Conservation (phyloP, 768 basidiomycete species). For the Lactarius sanguifluus region DNA sequence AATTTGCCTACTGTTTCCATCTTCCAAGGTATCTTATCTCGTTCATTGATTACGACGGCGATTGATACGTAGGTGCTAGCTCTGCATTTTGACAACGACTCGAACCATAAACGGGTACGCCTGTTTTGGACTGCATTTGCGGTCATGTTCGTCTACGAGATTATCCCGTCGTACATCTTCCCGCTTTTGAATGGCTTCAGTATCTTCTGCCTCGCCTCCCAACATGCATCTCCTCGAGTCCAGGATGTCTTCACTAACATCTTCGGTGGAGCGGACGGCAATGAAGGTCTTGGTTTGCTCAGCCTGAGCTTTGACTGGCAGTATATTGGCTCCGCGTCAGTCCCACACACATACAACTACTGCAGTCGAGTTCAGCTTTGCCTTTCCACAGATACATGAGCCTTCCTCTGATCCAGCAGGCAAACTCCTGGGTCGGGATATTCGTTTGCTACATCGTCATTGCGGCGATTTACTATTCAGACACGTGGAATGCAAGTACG, state of each 20-base stretch:
- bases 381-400: slow-evolving; percentile 42
- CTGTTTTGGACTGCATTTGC: slow-evolving; percentile 53
- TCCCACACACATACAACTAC: not conserved
- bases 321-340: slow-evolving; percentile 50
- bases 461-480: slow-evolving; percentile 60
- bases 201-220: slow-evolving; percentile 60
- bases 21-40: slow-evolving; percentile 48
- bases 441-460: slow-evolving; percentile 53
- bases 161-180: slow-evolving; percentile 59
- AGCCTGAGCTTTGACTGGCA: slow-evolving; percentile 71
- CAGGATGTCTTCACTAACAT: slow-evolving; percentile 56
- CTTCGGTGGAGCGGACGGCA: slow-evolving; percentile 65
- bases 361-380: not conserved
- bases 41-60: not conserved
- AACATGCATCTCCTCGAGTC: slow-evolving; percentile 44
- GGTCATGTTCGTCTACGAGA: slow-evolving; percentile 54
- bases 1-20: slow-evolving; percentile 59
- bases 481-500: slow-evolving; percentile 53
- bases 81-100: slow-evolving; percentile 47
- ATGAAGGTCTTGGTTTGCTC: slow-evolving; percentile 64
- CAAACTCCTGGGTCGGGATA: slow-evolving; percentile 58
- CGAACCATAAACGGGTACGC: slow-evolving; percentile 49
- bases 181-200: slow-evolving; percentile 62
- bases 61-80: slow-evolving; percentile 41
- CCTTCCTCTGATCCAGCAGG: slow-evolving; percentile 55